Percentiles rank a stretch among this genome's conserved stretches.
Evolutionary conservation across 176 grass and related monocot species (phyloP).

Genomic region (Lolium multiflorum): DNA sequence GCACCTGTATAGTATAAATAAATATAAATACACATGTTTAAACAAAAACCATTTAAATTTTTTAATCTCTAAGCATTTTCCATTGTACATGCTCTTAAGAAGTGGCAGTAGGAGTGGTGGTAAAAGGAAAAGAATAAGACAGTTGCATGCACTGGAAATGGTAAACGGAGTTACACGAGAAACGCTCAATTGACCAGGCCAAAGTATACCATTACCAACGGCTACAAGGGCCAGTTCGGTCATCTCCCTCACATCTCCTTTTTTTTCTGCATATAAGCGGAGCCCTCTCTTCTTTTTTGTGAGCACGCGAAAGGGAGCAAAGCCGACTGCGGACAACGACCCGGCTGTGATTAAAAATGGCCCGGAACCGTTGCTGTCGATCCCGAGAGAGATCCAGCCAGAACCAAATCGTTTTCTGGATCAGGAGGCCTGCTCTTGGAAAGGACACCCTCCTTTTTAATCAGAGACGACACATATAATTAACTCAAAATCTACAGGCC

Average conservation of each 20-base stretch:
- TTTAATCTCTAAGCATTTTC: too few relatives aligned
- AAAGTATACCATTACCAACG: background rate
- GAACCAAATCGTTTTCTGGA: conserved; percentile 36
- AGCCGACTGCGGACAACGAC: background rate
- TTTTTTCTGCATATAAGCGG: too few relatives aligned
- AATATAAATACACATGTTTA: too few relatives aligned
- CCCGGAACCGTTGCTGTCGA: background rate
- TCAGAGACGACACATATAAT: background rate
- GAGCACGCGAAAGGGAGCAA: background rate
- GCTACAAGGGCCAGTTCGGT: background rate
- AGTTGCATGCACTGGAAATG: background rate
- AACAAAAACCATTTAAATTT: too few relatives aligned
- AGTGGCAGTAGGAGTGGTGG: too few relatives aligned
- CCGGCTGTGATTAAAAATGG: background rate
- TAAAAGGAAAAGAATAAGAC: too few relatives aligned
- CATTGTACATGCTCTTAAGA: too few relatives aligned
- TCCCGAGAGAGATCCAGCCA: background rate
- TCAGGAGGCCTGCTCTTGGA: background rate
- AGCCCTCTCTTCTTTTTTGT: background rate
- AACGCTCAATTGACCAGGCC: background rate
- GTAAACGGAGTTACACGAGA: background rate
- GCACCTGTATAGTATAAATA: too few relatives aligned
- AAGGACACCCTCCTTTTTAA: background rate
- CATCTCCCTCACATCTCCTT: background rate
- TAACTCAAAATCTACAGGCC: background rate